Evolutionary conservation across 2,329 filamentous ascomycete species (phyloP), one percentile per base, ranked within the genome.

Genomic region (Fusarium sp.): DNA sequence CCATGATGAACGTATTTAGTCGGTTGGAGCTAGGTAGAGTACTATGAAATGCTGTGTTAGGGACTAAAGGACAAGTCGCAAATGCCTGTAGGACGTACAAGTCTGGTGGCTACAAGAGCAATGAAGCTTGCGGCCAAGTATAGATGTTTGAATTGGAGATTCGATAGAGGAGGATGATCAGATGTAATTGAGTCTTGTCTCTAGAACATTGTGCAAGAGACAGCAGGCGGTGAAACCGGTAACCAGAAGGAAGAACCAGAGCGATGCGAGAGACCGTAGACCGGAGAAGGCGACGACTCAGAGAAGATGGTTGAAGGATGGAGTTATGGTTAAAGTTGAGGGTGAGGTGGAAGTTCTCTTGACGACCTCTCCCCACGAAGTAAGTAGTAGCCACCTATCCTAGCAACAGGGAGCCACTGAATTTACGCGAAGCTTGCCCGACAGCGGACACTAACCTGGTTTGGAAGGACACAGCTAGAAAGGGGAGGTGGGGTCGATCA

Each of bases 281-380:
- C 71, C 68, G 76, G 73, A 68, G 60, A 65, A 63, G 74, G 67
- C 70, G 68, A 68, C 70, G 73, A 74, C 73, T 71, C 64, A 69
- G 65, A 69, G 74, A 67, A 77, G 74, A 77, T 74, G 71, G 76
- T 69, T 73, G 69, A 70, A 70, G 72, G 68, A 72, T 75, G 71
- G 74, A 73, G 74, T 70, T 79, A 74, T 76, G 69, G 76, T 66
- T 71, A 70, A 71, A 69, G 65, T 78, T 82, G 78, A 84, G 79
- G 82, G 80, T 84, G 81, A 85, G 79, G 83, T 84, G 82, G 83
- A 84, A 84, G 82, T 84, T 82, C 79, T 80, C 81, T 75, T 81
- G 78, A 71, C 65, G 47, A 58, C 47, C 73, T 77, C 77, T 77
- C 80, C 78, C 77, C 77, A 80, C 74, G 77, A 71, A 71, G 68